Base-by-base conservation (phyloP, 805 yeast genomes). In the Pichia occidentalis region DNA sequence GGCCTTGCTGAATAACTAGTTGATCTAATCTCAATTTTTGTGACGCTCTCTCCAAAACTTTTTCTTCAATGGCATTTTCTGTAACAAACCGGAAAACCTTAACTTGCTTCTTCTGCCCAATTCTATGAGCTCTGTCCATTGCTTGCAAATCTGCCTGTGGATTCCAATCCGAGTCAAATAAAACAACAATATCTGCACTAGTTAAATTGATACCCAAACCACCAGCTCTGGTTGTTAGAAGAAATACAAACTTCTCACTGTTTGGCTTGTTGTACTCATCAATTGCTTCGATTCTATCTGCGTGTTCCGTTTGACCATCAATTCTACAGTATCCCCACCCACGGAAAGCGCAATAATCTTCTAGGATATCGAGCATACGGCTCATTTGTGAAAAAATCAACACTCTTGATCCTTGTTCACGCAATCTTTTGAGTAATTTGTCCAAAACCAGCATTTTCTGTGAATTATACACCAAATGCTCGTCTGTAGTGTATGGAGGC, bases 61-160 rank as follows among this genome's bases (percentile, higher is more conserved):
- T 83, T 50, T 83, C 92, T 57, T 84, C 92, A 41, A 84, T 84
- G 12, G 90, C 85, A 56, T 83, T 80, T 50, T 82, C 88, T 4
- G 92, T 81, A 37, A 83, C 73, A 45, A 83, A 73, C 60, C 94
- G 67, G 53, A 76, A 83, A 3, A 83, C 92, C 52, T 74, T 77
- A 21, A 83, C 94, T 56, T 83, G 94, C 48, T 82, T 83, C 31
- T 80, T 83, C 57, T 83, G 94, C 6, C 94, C 94, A 54, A 83
- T 83, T 68, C 94, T 73, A 59, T 83, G 94, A 0, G 92, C 92
- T 64, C 94, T 71, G 56, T 83, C 94, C 92, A 83, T 83, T 1
- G 90, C 90, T 59, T 83, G 94, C 47, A 83, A 69, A 67, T 83
- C 94, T 4, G 90, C 92, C 54, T 83, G 94, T 1, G 94, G 94